Evolutionary conservation across 1,284 basidiomycete species (phyloP).

Genomic region (Inonotus hispidus): DNA sequence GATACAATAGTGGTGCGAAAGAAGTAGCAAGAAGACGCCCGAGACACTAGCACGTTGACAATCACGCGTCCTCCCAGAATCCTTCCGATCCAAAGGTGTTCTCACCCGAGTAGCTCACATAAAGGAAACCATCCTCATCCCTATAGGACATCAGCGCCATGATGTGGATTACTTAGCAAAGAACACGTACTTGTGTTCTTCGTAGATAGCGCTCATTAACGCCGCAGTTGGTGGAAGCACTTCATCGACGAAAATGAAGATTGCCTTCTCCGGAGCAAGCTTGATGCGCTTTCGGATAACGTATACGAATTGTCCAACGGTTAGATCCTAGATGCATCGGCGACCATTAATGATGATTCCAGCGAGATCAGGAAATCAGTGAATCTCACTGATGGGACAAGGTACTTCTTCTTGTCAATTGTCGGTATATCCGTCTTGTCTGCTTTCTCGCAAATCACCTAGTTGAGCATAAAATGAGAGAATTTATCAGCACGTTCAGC

Average conservation of each 20-base stretch:
- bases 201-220: constrained; percentile 98
- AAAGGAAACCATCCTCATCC: constrained; percentile 95
- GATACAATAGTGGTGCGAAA: constrained; percentile 1
- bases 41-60: constrained; percentile 1
- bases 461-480: constrained; percentile 17
- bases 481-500: constrained; percentile 13
- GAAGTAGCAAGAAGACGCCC: neutral
- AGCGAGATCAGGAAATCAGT: neutral
- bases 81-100: constrained; percentile 74
- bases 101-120: constrained; percentile 95
- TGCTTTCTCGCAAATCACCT: constrained; percentile 99
- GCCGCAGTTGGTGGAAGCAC: constrained; percentile 97
- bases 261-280: constrained; percentile 98
- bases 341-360: neutral
- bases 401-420: constrained; percentile 99
- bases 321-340: constrained; percentile 70
- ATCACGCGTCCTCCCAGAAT: constrained; percentile 14
- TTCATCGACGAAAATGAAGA: constrained; percentile 99
- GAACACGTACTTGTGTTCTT: constrained; percentile 90
- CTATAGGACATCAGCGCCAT: constrained; percentile 37
- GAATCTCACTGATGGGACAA: constrained; percentile 84
- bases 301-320: constrained; percentile 98
- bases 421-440: constrained; percentile 98
- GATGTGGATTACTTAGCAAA: constrained; percentile 6
- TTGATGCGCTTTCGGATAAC: constrained; percentile 99